Percentiles rank a stretch among this genome's conserved stretches.
Conservation (phyloP, 1,139 yeast genomes). For the Diutina sp. region DNA sequence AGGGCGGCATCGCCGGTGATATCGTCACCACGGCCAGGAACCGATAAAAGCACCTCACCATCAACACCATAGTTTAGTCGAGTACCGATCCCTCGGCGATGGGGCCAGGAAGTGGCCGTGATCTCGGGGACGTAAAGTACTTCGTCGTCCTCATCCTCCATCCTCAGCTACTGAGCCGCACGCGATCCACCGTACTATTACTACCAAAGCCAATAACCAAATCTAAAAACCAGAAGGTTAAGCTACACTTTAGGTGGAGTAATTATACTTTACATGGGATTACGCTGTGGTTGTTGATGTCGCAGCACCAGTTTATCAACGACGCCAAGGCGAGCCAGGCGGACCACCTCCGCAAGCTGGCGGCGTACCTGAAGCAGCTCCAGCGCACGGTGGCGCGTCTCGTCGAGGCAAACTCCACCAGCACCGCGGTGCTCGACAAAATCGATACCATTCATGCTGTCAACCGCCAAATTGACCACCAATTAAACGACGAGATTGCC, state of each 20-base stretch:
- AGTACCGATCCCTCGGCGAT: neutral
- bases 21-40: neutral
- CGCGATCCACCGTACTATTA: neutral
- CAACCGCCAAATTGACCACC: conserved; percentile 24
- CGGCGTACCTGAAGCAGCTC: conserved; percentile 18
- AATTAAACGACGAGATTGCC: conserved; percentile 17
- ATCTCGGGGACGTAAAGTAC: neutral
- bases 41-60: neutral
- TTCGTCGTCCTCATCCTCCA: neutral
- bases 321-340: conserved; percentile 25
- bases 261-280: too few relatives aligned
- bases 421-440: conserved; percentile 22
- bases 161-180: neutral
- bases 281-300: too few relatives aligned
- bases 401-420: conserved; percentile 15
- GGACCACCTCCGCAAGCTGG: conserved; percentile 16
- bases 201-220: too few relatives aligned
- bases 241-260: too few relatives aligned
- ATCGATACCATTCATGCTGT: conserved; percentile 32
- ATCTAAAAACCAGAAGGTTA: too few relatives aligned
- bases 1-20: neutral
- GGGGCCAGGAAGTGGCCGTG: neutral
- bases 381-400: conserved; percentile 13
- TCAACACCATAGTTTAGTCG: conserved; percentile 2
- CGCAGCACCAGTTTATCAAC: neutral